Percentiles rank a stretch among this genome's conserved stretches.
Evolutionary conservation across 345 rosid species (phyloP).

Genomic region (Excoecaria cochinchinensis): DNA sequence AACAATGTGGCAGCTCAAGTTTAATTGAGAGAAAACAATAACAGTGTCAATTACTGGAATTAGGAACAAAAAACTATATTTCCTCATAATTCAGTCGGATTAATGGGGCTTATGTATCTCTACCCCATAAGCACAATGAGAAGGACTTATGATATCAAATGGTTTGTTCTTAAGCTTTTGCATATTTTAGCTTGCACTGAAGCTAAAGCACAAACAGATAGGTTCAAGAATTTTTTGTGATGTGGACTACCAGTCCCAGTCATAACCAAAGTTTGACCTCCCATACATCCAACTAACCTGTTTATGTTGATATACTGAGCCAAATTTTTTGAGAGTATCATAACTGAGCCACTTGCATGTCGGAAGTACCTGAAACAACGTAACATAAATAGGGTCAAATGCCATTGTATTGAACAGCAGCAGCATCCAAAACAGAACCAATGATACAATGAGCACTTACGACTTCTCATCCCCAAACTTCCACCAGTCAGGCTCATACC

Average conservation of each 20-base stretch:
- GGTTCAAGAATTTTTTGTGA: not conserved
- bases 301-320: constrained; percentile 77
- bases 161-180: not conserved
- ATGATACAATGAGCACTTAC: constrained; percentile 51
- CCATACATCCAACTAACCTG: constrained; percentile 51
- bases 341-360: constrained; percentile 72
- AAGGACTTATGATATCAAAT: not conserved
- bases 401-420: not conserved
- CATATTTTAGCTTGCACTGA: not conserved
- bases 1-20: not conserved
- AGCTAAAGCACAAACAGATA: not conserved
- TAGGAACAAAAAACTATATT: not conserved
- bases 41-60: not conserved
- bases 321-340: constrained; percentile 78
- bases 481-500: constrained; percentile 99
- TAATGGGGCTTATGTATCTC: not conserved
- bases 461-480: constrained; percentile 89
- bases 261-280: not conserved
- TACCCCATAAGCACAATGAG: not conserved
- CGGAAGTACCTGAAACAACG: constrained; percentile 71
- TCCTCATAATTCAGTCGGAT: not conserved
- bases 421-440: constrained; percentile 11
- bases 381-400: constrained; percentile 10
- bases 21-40: not conserved
- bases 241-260: not conserved